A percentile compares a stretch with the other conserved stretches of the same genome.
phyloP scores from a whole-genome alignment of 2,329 filamentous ascomycete genomes.

The Didymosphaeria variabile region DNA sequence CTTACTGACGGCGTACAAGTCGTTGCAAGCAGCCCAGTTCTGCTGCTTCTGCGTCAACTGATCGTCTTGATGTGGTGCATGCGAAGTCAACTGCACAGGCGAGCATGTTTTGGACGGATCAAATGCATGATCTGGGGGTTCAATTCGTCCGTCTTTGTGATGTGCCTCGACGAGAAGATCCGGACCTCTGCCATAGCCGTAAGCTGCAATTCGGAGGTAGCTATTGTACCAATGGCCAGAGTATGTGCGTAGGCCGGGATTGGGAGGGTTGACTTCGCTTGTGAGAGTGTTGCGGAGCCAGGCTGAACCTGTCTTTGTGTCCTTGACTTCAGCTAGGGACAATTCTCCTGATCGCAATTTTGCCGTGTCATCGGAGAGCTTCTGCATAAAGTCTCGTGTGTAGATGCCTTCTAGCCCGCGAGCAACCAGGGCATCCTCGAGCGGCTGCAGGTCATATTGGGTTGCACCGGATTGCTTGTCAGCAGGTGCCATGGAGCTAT shows the following conservation, averaged over 20 bases:
- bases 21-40: slow-evolving; percentile 1
- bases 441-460: slow-evolving; percentile 8
- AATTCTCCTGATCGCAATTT: slow-evolving; percentile 5
- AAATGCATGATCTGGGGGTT: slow-evolving; percentile 1
- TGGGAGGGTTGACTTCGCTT: neutral
- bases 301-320: neutral
- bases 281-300: slow-evolving; percentile 12
- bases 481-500: slow-evolving; percentile 5
- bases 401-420: slow-evolving; percentile 4
- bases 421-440: slow-evolving; percentile 9
- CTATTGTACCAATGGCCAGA: slow-evolving; percentile 13
- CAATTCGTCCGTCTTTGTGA: slow-evolving; percentile 3
- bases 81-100: slow-evolving; percentile 8
- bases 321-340: neutral
- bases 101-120: slow-evolving; percentile 1
- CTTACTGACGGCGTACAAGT: neutral
- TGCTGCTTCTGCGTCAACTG: slow-evolving; percentile 8
- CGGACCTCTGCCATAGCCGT: slow-evolving; percentile 9
- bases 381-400: slow-evolving; percentile 10
- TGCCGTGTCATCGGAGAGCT: slow-evolving; percentile 7
- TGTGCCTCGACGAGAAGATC: slow-evolving; percentile 8
- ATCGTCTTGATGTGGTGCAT: slow-evolving; percentile 7
- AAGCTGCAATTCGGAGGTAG: slow-evolving; percentile 11
- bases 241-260: slow-evolving; percentile 11
- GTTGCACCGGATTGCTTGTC: slow-evolving; percentile 1